Evolutionary conservation across 371 early-diverging fungal species (phyloP).

Genomic region (Mucor racemosus): DNA sequence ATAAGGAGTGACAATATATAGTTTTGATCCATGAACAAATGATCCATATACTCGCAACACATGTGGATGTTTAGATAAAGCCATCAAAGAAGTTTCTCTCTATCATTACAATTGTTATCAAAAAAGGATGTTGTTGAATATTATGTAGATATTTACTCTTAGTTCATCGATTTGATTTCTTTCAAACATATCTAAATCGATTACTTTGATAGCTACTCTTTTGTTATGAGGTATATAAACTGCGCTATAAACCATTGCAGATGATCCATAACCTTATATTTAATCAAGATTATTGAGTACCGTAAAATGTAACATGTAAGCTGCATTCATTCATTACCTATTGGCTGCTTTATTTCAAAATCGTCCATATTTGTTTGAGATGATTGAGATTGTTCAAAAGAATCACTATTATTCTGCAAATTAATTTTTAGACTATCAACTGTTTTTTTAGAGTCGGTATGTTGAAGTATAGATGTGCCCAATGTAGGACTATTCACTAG

Average conservation of each 20-base stretch:
- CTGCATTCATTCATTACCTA: constrained; percentile 19
- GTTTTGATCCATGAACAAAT: constrained; percentile 79
- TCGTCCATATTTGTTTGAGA: constrained; percentile 32
- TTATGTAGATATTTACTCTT: constrained; percentile 20
- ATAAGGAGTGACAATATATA: constrained; percentile 85
- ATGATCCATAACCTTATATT: constrained; percentile 77
- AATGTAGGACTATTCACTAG: constrained; percentile 21
- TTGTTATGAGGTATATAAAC: constrained; percentile 32
- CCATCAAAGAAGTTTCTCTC: constrained; percentile 89
- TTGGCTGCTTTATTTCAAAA: constrained; percentile 38
- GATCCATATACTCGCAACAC: constrained; percentile 83
- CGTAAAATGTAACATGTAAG: not conserved
- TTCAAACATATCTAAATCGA: constrained; percentile 38
- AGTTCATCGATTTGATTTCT: constrained; percentile 41
- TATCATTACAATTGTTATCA: constrained; percentile 21
- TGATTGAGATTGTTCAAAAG: not conserved
- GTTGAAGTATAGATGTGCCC: constrained; percentile 9
- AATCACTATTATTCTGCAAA: no score
- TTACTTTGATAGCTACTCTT: constrained; percentile 34
- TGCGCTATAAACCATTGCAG: constrained; percentile 80
- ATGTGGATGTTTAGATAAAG: constrained; percentile 83
- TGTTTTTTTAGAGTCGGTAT: constrained; percentile 4
- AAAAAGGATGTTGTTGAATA: not conserved
- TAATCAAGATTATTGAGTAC: no score
- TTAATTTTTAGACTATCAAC: constrained; percentile 12